Evolutionary conservation across 225 moss, liverwort and hornwort genomes (phyloP).

Genomic region (Physcomitrellopsis africana): DNA sequence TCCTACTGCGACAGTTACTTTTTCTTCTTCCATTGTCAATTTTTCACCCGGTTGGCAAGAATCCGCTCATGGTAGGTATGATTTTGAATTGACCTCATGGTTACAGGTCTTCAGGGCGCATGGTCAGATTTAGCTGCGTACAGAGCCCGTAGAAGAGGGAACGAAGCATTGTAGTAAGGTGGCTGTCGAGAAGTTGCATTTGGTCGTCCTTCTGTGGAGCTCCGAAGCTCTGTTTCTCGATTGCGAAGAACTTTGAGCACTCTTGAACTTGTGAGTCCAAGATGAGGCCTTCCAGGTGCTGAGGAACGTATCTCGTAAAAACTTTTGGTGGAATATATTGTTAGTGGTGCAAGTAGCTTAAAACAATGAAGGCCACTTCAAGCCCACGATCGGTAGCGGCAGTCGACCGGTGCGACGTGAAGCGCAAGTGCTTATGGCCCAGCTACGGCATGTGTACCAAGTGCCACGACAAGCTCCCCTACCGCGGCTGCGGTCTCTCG

Average conservation of each 20-base stretch:
- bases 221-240: no score
- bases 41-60: no score
- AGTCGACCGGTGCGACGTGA: slow-evolving; percentile 70
- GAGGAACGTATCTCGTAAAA: neutral
- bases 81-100: neutral
- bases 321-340: slow-evolving; percentile 10
- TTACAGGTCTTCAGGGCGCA: slow-evolving; percentile 20
- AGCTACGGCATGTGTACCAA: slow-evolving; percentile 64
- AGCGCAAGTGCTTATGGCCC: slow-evolving; percentile 80
- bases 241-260: neutral
- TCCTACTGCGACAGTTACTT: no score
- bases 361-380: slow-evolving; percentile 43
- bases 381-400: slow-evolving; percentile 40
- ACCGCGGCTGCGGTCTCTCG: slow-evolving; percentile 72
- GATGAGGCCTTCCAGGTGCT: slow-evolving; percentile 13
- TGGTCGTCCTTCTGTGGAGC: no score
- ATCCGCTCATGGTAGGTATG: neutral
- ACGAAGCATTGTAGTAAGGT: no score
- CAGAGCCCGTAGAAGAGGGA: no score
- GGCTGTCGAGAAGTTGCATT: no score
- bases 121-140: neutral
- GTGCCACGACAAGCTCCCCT: slow-evolving; percentile 82
- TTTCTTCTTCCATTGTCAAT: no score
- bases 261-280: slow-evolving; percentile 5
- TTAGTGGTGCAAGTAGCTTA: neutral